Evolutionary conservation across 495 filamentous ascomycete species (phyloP), one percentile per base, ranked within the genome.

Genomic region (Aspergillus avenaceus): DNA sequence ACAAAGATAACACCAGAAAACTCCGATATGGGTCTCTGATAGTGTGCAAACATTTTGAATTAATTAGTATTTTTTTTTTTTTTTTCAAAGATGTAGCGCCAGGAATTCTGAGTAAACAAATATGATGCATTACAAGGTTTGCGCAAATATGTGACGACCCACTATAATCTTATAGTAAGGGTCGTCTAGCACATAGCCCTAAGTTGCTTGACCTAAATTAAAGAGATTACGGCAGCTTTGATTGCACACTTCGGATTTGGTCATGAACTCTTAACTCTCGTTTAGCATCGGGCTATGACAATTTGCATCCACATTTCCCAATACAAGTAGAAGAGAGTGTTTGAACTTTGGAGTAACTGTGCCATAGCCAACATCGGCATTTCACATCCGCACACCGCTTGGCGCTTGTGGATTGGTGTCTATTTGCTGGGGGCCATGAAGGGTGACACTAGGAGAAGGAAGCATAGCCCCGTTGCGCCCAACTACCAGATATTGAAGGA

Each of bases 381-480:
- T 16, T 2, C n/a, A 36, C 5, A 36, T 36, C 32, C n/a, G n/a
- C 32, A 36, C 3, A 36, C n/a, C 32, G 32, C 32, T 36, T 36
- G 32, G 32, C 32, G n/a, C n/a, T 36, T 18, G 5, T n/a, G 32
- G 29, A 32, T 32, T 32, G 29, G 29, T 12, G 29, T n/a, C 29
- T n/a, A n/a, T 12, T 8, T 32, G 14, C 29, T 32, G 29, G 29
- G 29, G 5, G 29, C 29, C 11, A n/a, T 32, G 29, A 32, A n/a
- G 25, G 41, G 21, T 26, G 26, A 26, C 16, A 19, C 19, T 24
- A 19, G 13, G 41, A 24, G 41, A 45, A 29, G 34, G 25, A 40
- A 41, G 36, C 46, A 49, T 34, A 27, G 46, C 46, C 46, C 34
- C 46, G 23, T 40, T 49, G 46, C 46, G 46, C 46, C 46, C 46